These are phyloP conservation scores for Saccharomycopsis javanensis DNA, from an alignment of 805 yeast genomes.

Conservation along the genomic window DNA sequence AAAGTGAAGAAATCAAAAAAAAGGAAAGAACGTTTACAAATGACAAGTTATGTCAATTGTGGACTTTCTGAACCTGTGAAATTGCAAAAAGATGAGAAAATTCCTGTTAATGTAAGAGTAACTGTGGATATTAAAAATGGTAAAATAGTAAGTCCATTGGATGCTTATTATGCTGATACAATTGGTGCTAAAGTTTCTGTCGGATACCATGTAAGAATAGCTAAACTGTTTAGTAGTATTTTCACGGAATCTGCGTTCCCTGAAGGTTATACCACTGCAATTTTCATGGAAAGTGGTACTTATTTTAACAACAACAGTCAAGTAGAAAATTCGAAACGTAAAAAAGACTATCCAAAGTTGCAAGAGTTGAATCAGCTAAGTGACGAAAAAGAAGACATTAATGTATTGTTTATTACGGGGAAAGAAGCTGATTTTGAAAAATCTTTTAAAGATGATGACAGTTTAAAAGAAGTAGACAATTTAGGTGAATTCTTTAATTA, in stretches of 20 bases:
- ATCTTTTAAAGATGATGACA: constrained; percentile 44
- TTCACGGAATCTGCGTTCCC: constrained; percentile 62
- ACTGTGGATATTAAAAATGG: constrained; percentile 59
- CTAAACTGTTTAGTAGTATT: constrained; percentile 46
- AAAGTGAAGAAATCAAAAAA: constrained; percentile 33
- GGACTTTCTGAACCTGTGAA: constrained; percentile 56
- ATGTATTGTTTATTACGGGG: constrained; percentile 49
- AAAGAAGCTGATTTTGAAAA: constrained; percentile 47
- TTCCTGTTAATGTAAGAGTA: constrained; percentile 72
- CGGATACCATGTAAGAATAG: constrained; percentile 70
- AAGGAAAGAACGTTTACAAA: constrained; percentile 36
- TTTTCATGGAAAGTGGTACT: constrained; percentile 61
- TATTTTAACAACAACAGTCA: constrained; percentile 35
- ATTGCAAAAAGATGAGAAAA: constrained; percentile 41
- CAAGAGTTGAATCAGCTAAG: neutral
- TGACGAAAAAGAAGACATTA: constrained; percentile 15
- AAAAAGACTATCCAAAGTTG: constrained; percentile 2
- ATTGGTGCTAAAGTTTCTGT: constrained; percentile 51
- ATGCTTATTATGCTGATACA: constrained; percentile 50
- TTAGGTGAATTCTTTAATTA: constrained; percentile 47
- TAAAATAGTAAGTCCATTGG: constrained; percentile 58
- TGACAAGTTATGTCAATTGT: constrained; percentile 68
- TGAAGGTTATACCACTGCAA: constrained; percentile 60
- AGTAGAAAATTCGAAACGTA: constrained; percentile 23
- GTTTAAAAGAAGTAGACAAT: constrained; percentile 42